These are phyloP conservation scores for Herpotrichia juniperi DNA, from an alignment of 2,329 filamentous ascomycete genomes.

Conservation along the genomic window DNA sequence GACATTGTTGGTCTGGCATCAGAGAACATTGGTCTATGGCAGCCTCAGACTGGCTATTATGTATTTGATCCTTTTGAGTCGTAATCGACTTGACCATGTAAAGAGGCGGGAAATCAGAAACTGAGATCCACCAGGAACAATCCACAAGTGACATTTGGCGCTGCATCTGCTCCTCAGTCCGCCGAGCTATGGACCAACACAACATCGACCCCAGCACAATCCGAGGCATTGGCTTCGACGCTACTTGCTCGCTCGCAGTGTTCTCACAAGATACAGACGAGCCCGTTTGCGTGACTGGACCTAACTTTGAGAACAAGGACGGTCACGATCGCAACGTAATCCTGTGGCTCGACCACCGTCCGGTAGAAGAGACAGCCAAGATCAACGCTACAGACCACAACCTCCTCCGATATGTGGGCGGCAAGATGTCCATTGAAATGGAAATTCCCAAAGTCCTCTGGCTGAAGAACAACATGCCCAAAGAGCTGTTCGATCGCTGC, in stretches of 20 bases:
- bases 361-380: constrained; percentile 85
- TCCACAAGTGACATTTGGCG: constrained; percentile 97
- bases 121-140: constrained; percentile 73
- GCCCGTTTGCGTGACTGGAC: constrained; percentile 87
- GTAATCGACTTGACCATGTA: background rate
- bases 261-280: constrained; percentile 89
- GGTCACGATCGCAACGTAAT: constrained; percentile 93
- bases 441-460: constrained; percentile 98
- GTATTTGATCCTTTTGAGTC: constrained; percentile 38
- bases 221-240: constrained; percentile 94
- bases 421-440: constrained; percentile 99
- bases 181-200: constrained; percentile 80
- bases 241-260: constrained; percentile 95
- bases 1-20: constrained; percentile 74
- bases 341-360: constrained; percentile 95
- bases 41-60: constrained; percentile 61
- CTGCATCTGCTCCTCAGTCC: constrained; percentile 88
- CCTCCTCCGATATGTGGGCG: constrained; percentile 92
- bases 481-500: constrained; percentile 86
- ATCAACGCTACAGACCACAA: constrained; percentile 95
- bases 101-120: constrained; percentile 2
- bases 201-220: constrained; percentile 77
- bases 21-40: constrained; percentile 60
- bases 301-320: constrained; percentile 76
- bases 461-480: constrained; percentile 98